A percentile compares a stretch with the other conserved stretches of the same genome.
phyloP scores from a whole-genome alignment of 768 basidiomycete genomes.

The Calocybe cyanea region DNA sequence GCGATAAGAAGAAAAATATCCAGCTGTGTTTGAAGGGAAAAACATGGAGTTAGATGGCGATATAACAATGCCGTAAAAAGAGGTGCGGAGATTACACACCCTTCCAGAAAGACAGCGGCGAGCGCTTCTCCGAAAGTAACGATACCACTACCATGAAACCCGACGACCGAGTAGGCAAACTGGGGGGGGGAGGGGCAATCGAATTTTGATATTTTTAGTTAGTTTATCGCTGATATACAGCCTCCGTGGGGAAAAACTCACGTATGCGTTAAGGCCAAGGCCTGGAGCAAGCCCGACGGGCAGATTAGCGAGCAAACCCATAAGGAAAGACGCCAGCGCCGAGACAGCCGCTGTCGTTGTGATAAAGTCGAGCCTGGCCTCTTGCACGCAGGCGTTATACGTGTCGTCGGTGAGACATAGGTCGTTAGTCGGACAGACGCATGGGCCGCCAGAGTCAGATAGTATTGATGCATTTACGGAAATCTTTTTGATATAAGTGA shows the following conservation, averaged over 20 bases:
- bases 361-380: slow-evolving; percentile 73
- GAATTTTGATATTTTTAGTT: not conserved
- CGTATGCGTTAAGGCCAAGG: slow-evolving; percentile 79
- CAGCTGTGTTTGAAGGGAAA: no score
- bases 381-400: slow-evolving; percentile 56
- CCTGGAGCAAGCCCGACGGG: slow-evolving; percentile 89
- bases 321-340: slow-evolving; percentile 70
- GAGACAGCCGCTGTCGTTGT: slow-evolving; percentile 78
- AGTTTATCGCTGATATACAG: slow-evolving; percentile 1
- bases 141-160: slow-evolving; percentile 71
- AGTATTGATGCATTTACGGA: slow-evolving; percentile 84
- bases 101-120: slow-evolving; percentile 85
- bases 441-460: slow-evolving; percentile 74
- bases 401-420: slow-evolving; percentile 46
- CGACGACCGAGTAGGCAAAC: slow-evolving; percentile 88
- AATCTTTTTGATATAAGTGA: slow-evolving; percentile 44
- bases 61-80: no score
- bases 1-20: slow-evolving; percentile 76
- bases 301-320: slow-evolving; percentile 84
- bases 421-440: slow-evolving; percentile 64
- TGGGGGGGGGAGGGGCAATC: slow-evolving; percentile 22
- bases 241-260: slow-evolving; percentile 30
- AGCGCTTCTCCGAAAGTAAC: slow-evolving; percentile 79
- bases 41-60: no score
- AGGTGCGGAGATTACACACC: no score